A percentile compares a stretch with the other conserved stretches of the same genome.
Conservation (phyloP, 1,284 basidiomycete genomes). For the Ceratorhiza oryzae-sativae region DNA sequence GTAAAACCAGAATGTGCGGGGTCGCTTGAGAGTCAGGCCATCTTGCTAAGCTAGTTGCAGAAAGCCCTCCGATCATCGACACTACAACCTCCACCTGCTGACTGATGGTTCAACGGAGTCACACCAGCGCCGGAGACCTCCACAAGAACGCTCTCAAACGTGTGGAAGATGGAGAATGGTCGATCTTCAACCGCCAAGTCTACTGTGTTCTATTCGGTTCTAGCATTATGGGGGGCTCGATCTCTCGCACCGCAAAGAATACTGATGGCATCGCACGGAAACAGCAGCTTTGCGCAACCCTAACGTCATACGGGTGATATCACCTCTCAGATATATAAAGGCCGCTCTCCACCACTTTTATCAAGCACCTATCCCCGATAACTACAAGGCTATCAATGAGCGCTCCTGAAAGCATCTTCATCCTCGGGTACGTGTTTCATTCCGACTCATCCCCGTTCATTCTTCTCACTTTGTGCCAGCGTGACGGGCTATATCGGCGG, state of each 20-base stretch:
- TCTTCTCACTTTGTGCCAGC: slow-evolving; percentile 47
- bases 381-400: not conserved
- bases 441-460: not conserved
- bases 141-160: not conserved
- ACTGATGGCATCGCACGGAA: slow-evolving; percentile 23
- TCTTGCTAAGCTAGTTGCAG: not conserved
- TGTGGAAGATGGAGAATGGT: not conserved
- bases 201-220: slow-evolving; percentile 17
- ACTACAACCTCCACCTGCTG: slow-evolving; percentile 18
- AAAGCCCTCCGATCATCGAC: not conserved
- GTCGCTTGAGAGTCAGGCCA: not conserved
- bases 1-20: not conserved
- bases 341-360: not conserved
- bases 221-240: slow-evolving; percentile 2
- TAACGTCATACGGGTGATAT: slow-evolving; percentile 11
- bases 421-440: slow-evolving; percentile 7
- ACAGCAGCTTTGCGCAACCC: not conserved
- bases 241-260: not conserved
- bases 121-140: not conserved
- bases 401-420: slow-evolving; percentile 19
- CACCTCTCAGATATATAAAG: slow-evolving; percentile 3
- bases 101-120: not conserved
- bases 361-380: not conserved
- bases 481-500: slow-evolving; percentile 51
- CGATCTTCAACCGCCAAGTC: slow-evolving; percentile 4